Conservation (phyloP, 352 stramenopile genomes). For the Pilasporangium apinafurcum region DNA sequence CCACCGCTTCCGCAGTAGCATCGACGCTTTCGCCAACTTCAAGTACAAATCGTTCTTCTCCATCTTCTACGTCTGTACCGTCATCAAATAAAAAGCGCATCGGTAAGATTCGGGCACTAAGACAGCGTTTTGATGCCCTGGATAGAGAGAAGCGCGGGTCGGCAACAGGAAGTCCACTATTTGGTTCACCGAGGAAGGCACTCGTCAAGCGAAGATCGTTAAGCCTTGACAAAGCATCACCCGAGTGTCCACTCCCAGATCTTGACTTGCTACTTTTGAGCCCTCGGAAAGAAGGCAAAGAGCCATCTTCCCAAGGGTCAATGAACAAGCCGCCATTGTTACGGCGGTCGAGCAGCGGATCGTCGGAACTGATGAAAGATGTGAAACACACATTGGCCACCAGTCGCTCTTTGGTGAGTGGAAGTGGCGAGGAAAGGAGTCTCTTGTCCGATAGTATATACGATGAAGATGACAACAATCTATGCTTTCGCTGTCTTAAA, state of each 20-base stretch:
- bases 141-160: constrained; percentile 18
- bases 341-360: constrained; percentile 7
- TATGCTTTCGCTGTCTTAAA: constrained; percentile 65
- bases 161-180: constrained; percentile 16
- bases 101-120: no score
- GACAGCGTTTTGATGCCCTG: constrained; percentile 21
- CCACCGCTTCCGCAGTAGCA: no score
- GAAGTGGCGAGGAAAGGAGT: constrained; percentile 1
- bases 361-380: constrained; percentile 8
- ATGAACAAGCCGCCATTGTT: constrained; percentile 8
- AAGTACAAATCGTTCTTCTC: no score
- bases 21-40: no score
- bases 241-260: constrained; percentile 17
- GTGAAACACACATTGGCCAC: constrained; percentile 6
- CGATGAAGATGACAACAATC: constrained; percentile 40
- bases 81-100: no score
- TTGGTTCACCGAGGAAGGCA: constrained; percentile 9
- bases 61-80: no score
- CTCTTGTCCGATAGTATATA: constrained; percentile 10
- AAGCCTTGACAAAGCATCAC: constrained; percentile 31
- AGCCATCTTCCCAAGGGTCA: not conserved
- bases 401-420: not conserved
- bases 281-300: constrained; percentile 1
- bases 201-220: constrained; percentile 31
- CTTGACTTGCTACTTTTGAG: constrained; percentile 8